Evolutionary conservation across 768 basidiomycete genomes (phyloP), one percentile per base, ranked within the genome.

Genomic region (Exidia glandulosa): DNA sequence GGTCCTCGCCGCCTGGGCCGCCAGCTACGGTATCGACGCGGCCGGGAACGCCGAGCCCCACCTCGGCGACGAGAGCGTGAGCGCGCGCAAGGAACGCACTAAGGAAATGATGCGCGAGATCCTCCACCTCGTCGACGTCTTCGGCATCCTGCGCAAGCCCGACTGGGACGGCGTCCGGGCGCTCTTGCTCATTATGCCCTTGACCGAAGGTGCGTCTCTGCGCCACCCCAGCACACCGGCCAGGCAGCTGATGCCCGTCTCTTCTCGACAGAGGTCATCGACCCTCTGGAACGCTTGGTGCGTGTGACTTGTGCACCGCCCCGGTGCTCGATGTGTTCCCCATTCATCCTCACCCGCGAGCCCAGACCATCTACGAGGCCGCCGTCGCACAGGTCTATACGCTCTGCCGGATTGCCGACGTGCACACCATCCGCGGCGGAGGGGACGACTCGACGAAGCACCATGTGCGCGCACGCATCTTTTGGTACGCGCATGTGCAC

Each of bases 401-500:
- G 0, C 76, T 94, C 6, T 94, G 89, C 66, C 83, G 80, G 32
- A 71, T 83, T 23, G 74, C 79, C 3, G 71, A 76, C 2, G 68
- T 62, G 34, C 73, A 77, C 1, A 76, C 79, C 14, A 71, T 82
- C 25, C 75, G 78, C 59, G 79, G 75, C 54, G 79, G 79, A 25
- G 73, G 75, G 47, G 78, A 76, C 2, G 75, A 79, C 33, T 83
- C 85, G 56, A 81, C 87, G 57, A 82, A 85, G 34, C 70, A 77
- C 6, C 73, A 73, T 52, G 76, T 88, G 33, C 82, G 90, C 33
- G 85, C 89, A 2, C 79, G 93, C 32, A 78, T 94, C 32, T 94
- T 91, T 69, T 95, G 91, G 89, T 95, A 93, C 66, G 84, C 88
- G 6, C 83, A 92, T 63, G 82, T 87, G 29, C 85, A 90, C 61